Conservation (phyloP, 768 basidiomycete species). For the Leccinum fibrillosum region DNA sequence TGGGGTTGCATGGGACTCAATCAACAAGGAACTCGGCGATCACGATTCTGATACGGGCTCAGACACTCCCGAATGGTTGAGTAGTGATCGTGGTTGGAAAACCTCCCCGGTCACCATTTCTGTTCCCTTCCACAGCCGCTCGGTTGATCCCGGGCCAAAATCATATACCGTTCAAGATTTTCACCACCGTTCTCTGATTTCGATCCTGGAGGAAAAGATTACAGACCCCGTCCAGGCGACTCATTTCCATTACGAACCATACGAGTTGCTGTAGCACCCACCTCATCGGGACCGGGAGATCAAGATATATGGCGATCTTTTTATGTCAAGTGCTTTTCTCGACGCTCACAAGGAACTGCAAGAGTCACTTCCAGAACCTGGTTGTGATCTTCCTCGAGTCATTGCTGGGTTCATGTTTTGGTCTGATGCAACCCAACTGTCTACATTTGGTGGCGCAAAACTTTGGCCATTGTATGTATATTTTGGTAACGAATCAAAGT, state of each 20-base stretch:
- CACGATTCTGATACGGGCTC: no score
- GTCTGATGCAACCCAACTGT: not conserved
- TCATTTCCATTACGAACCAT: not conserved
- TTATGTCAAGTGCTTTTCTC: not conserved
- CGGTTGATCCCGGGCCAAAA: not conserved
- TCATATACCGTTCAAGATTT: not conserved
- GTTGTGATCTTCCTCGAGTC: not conserved
- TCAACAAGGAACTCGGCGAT: no score
- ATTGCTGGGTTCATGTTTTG: not conserved
- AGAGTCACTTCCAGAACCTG: not conserved
- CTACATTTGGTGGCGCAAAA: not conserved
- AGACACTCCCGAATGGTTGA: not conserved
- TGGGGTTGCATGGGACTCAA: no score
- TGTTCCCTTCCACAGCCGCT: not conserved
- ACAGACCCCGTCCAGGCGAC: not conserved
- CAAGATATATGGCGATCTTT: not conserved
- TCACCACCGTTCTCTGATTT: not conserved
- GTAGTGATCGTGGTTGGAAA: not conserved
- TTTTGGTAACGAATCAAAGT: not conserved
- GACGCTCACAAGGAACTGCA: not conserved
- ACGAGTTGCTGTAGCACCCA: not conserved
- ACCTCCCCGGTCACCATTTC: not conserved
- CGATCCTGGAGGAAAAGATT: not conserved
- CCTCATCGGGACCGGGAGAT: not conserved
- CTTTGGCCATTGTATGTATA: not conserved